Evolutionary conservation across 179 eudicot genomes (phyloP).

Genomic region (Silene vulgaris): DNA sequence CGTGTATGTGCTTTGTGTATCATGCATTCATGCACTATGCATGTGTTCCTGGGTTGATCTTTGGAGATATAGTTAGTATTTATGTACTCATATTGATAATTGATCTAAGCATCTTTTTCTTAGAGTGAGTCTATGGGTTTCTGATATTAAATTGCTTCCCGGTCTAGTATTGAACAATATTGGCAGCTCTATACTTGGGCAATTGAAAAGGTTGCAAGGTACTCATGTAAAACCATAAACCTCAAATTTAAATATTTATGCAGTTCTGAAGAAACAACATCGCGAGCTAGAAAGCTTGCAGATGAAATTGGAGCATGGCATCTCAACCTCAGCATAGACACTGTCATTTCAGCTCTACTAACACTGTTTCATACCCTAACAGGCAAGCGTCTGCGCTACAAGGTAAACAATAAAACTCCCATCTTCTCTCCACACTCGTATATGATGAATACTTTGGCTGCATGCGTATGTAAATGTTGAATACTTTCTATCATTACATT

Average conservation of each 20-base stretch:
- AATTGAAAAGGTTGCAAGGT: not conserved
- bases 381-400: slow-evolving; percentile 78
- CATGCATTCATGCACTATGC: not conserved
- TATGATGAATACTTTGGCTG: not conserved
- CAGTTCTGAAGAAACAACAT: slow-evolving; percentile 77
- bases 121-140: not conserved
- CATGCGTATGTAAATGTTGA: not conserved
- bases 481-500: not conserved
- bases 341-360: slow-evolving; percentile 66
- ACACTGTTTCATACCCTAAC: slow-evolving; percentile 76
- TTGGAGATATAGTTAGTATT: not conserved
- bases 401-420: slow-evolving; percentile 36
- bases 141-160: not conserved
- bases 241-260: slow-evolving; percentile 6
- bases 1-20: not conserved
- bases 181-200: not conserved
- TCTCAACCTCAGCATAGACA: slow-evolving; percentile 78
- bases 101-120: slow-evolving; percentile 1
- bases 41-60: not conserved
- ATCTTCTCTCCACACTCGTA: slow-evolving; percentile 6
- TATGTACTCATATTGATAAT: not conserved
- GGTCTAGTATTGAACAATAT: not conserved
- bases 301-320: slow-evolving; percentile 95
- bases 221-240: not conserved
- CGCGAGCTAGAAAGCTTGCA: slow-evolving; percentile 73